Base-by-base conservation (phyloP, 1,139 yeast genomes). In the Kodamaea derodonti region DNA sequence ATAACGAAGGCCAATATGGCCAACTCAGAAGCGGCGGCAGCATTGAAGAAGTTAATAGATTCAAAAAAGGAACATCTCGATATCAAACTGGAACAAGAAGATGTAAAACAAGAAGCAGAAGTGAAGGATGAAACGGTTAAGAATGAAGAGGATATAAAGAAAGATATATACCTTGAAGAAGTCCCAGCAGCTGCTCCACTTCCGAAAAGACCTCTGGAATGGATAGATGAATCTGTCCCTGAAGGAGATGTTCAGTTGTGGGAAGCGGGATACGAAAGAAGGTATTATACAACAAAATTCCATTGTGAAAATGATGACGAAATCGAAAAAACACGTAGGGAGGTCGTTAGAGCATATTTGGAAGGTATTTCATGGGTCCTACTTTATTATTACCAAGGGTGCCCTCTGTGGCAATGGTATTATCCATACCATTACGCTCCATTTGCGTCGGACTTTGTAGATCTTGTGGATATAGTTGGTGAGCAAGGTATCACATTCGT, bases 381-480 rank as follows among this genome's bases (percentile, higher is more conserved):
- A 42, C 62, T 85, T 37, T 94, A 94, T 58, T 94, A 94, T 61
- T 92, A 86, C 56, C 98, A 92, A 62, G 97, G 97, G 3, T 92
- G 97, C 62, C 95, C 96, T 0, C 90, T 97, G 0, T 94, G 99
- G 99, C 84, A 82, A 38, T 94, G 98, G 98, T 94, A 78, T 58
- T 94, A 83, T 51, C 98, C 97, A 0, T 92, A 82, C 55, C 98
- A 94, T 56, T 94, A 94, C 62, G 97, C 98, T 0, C 99, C 99
- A 14, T 88, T 92, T 69, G 97, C 97, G 0, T 73, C 84, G 7
- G 99, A 94, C 56, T 84, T 94, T 51, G 65, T 60, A 3, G 75
- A 79, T 33, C 61, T 88, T 29, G 49, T 53, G 14, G 64, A 57
- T 3, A 53, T 68, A 11, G 56, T 68, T 10, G 70, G 74, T 1